Base-by-base conservation (phyloP, 1,284 basidiomycete species). In the Cutaneotrichosporon cyanovorans region DNA sequence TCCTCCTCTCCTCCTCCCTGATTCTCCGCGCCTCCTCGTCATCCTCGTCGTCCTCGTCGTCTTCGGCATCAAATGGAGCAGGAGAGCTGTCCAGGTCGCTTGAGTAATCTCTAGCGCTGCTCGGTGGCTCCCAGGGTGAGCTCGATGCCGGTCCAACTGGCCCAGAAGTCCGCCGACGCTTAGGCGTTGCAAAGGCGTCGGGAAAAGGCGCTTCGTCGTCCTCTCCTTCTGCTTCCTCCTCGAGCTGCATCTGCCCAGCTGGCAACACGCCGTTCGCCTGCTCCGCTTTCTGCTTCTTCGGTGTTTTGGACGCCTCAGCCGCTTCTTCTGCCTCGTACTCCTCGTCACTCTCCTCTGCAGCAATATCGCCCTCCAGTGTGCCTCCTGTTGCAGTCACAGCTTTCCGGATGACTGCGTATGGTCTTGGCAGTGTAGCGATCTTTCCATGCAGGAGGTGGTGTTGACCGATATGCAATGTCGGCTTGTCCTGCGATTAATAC, bases 381-480 rank as follows among this genome's bases (percentile, higher is more conserved):
- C 16, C 23, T 0, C 25, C 19, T 14, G 43, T n/a, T 16, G 40
- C 23, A 11, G 44, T 50, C n/a, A 50, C 42, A 3, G 51, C 61
- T 9, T 61, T 51, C 4, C 68, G 60, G 25, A 72, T 71, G 9
- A 90, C 78, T 1, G 83, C 88, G 37, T 87, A 76, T 0, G 87
- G 87, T 62, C 85, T 88, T 1, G 82, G 69, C 10, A 95, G 76
- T 35, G 74, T 77, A 31, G 81, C 77, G 46, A 93, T 76, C 62
- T 86, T 88, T 39, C 90, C 90, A 63, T 95, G 90, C 1, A 95
- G 79, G 15, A 89, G 74, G 62, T 95, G 87, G 68, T 92, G 83
- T 44, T 55, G 53, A 7, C 89, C 89, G 47, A 95, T 84, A 51
- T 78, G 73, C 5, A 95, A 75, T 0, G 82, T 87, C 0, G 87